A percentile compares a stretch with the other conserved stretches of the same genome.
phyloP scores from a whole-genome alignment of 495 filamentous ascomycete species.

The Venustampulla echinocandica region DNA sequence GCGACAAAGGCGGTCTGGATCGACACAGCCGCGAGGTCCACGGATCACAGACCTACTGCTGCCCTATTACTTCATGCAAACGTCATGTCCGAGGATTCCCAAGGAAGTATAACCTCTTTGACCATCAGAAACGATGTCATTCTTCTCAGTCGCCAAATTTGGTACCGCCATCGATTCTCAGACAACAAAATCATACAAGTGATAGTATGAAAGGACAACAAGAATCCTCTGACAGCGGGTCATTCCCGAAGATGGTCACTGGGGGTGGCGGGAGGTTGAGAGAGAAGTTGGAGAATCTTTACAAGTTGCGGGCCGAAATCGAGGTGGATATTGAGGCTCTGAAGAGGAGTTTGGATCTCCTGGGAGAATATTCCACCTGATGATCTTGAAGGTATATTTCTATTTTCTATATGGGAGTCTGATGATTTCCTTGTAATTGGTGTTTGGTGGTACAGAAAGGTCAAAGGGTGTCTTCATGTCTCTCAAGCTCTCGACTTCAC shows the following conservation, averaged over 20 bases:
- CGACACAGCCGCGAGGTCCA: conserved; percentile 15
- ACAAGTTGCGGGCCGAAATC: conserved; percentile 2
- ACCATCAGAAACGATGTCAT: conserved; percentile 14
- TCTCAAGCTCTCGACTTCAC: too few species aligned
- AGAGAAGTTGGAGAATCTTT: conserved; percentile 8
- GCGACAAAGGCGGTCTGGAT: conserved; percentile 15
- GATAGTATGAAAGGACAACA: conserved; percentile 5
- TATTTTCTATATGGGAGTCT: too few species aligned
- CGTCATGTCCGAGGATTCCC: conserved; percentile 7
- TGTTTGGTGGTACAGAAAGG: too few species aligned
- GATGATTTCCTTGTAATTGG: too few species aligned
- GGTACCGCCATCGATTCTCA: neutral
- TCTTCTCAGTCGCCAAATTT: conserved; percentile 4
- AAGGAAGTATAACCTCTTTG: conserved; percentile 11
- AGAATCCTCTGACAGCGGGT: neutral
- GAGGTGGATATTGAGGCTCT: conserved; percentile 12
- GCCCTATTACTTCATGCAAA: conserved; percentile 10
- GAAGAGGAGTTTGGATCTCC: conserved; percentile 8
- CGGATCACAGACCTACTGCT: conserved; percentile 7
- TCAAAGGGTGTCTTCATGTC: too few species aligned
- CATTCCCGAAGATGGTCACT: conserved; percentile 1
- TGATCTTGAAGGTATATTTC: too few species aligned
- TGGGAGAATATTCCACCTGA: conserved; percentile 4
- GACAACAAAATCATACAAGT: conserved; percentile 1
- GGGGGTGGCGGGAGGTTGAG: neutral